A percentile compares a stretch with the other conserved stretches of the same genome.
These are phyloP conservation scores for Thalassiosira allenii DNA, from an alignment of 352 stramenopile genomes.

Conservation along the genomic window DNA sequence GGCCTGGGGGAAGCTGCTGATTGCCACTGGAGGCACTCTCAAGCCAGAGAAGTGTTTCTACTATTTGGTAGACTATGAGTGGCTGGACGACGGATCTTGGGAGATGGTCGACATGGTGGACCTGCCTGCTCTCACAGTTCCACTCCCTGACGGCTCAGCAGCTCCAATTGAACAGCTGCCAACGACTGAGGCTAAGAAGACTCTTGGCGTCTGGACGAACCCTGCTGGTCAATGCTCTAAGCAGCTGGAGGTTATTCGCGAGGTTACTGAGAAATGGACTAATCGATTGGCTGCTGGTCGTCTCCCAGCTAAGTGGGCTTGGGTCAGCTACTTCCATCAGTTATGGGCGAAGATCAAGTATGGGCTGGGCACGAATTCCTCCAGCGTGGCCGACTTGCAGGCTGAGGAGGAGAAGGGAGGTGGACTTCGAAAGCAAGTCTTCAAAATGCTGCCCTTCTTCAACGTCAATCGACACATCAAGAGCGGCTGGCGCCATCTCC, in stretches of 20 bases:
- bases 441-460: slow-evolving; percentile 21
- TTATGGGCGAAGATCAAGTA: slow-evolving; percentile 23
- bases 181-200: slow-evolving; percentile 13
- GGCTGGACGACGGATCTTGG: no score
- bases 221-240: not conserved
- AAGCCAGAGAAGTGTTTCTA: slow-evolving; percentile 18
- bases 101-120: not conserved
- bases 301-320: slow-evolving; percentile 22
- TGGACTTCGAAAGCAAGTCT: not conserved
- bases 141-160: not conserved
- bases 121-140: slow-evolving; percentile 7
- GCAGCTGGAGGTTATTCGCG: slow-evolving; percentile 9
- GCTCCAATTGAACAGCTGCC: slow-evolving; percentile 1
- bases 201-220: slow-evolving; percentile 17
- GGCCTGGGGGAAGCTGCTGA: slow-evolving; percentile 6
- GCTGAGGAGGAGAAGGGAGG: not conserved
- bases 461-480: slow-evolving; percentile 33
- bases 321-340: slow-evolving; percentile 33
- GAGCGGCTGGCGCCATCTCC: slow-evolving; percentile 13
- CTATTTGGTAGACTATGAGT: not conserved
- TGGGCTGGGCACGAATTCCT: not conserved
- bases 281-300: not conserved
- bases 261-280: slow-evolving; percentile 16
- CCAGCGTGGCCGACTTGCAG: not conserved
- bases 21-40: not conserved